Percentiles rank a stretch among this genome's conserved stretches.
Evolutionary conservation across 2,329 filamentous ascomycete species (phyloP).

Genomic region (Aureobasidium mangrovei): DNA sequence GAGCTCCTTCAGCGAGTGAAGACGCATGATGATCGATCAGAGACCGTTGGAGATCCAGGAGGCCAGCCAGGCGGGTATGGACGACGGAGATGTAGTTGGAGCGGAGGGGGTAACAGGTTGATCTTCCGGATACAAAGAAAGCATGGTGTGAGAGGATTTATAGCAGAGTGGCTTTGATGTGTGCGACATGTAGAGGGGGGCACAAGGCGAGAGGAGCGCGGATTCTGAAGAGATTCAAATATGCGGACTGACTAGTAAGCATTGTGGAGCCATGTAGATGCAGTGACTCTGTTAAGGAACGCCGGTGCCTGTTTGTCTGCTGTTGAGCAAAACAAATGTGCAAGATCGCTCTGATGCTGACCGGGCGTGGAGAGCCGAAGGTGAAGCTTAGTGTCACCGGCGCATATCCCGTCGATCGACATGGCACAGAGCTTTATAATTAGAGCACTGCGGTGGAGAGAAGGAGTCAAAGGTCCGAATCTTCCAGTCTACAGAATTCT

Average conservation of each 20-base stretch:
- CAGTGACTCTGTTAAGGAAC: conserved; percentile 1
- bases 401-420: neutral
- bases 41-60: conserved; percentile 18
- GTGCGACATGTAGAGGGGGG: neutral
- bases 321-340: neutral
- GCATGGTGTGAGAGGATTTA: neutral
- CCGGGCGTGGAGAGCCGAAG: conserved; percentile 9
- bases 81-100: neutral
- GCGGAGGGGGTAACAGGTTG: neutral
- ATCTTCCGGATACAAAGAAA: neutral
- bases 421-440: neutral
- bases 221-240: neutral
- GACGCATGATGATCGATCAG: conserved; percentile 21
- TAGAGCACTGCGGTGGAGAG: neutral
- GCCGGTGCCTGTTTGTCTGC: neutral
- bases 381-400: neutral
- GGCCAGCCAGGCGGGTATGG: conserved; percentile 17
- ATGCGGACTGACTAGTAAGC: neutral
- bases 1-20: conserved; percentile 28
- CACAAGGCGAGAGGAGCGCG: neutral
- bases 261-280: neutral
- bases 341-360: neutral
- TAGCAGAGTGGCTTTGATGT: neutral
- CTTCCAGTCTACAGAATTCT: too few relatives aligned
- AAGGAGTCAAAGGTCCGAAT: neutral